These are phyloP conservation scores for Clarireedia sp. DNA, from an alignment of 2,329 filamentous ascomycete species.

Conservation along the genomic window DNA sequence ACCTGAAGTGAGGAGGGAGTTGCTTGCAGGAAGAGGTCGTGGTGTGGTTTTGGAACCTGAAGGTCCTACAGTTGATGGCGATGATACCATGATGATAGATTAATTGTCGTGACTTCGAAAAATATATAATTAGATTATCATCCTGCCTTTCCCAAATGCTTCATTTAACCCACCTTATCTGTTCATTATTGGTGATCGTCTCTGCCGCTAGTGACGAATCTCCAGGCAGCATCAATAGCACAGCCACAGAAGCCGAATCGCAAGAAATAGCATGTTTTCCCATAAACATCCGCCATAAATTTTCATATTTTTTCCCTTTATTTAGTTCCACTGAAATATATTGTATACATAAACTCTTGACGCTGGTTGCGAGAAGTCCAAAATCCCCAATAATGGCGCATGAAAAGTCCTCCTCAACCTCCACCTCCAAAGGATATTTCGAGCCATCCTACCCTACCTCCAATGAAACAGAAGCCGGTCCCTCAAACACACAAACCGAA, in stretches of 20 bases:
- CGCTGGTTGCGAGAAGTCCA: neutral
- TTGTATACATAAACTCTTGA: neutral
- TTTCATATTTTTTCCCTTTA: too few species aligned
- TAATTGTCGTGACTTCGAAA: slow-evolving; percentile 11
- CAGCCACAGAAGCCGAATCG: neutral
- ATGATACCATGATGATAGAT: slow-evolving; percentile 84
- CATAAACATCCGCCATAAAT: too few species aligned
- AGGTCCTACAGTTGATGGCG: slow-evolving; percentile 55
- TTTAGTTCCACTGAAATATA: too few species aligned
- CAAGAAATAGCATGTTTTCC: too few species aligned
- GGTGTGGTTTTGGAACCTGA: slow-evolving; percentile 61
- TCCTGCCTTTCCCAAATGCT: neutral
- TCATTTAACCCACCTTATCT: neutral
- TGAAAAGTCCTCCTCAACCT: neutral
- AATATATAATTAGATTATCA: neutral
- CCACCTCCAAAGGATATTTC: slow-evolving; percentile 10
- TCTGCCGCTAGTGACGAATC: neutral
- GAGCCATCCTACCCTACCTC: slow-evolving; percentile 17
- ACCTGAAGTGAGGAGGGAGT: slow-evolving; percentile 80
- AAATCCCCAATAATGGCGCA: neutral
- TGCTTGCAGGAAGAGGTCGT: slow-evolving; percentile 79
- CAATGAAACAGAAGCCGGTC: slow-evolving; percentile 14
- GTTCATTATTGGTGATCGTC: neutral
- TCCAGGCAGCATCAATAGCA: neutral
- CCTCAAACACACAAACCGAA: slow-evolving; percentile 7